phyloP scores from a whole-genome alignment of 2,329 filamentous ascomycete species.

The Cladorrhinum sp. region DNA sequence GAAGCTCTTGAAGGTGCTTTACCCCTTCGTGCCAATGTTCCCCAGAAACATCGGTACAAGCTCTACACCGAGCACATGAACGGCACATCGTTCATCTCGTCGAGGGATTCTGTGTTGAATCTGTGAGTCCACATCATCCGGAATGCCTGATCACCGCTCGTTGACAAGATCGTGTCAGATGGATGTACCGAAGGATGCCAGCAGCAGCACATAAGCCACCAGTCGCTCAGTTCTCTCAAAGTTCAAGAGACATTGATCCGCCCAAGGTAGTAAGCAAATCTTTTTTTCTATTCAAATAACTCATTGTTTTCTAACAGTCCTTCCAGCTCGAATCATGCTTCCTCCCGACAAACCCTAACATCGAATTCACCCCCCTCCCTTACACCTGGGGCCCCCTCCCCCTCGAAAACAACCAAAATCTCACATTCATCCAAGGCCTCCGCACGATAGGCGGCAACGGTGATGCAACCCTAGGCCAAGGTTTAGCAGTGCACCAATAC shows the following conservation, averaged over 20 bases:
- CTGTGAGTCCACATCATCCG: constrained; percentile 7
- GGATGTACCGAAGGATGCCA: constrained; percentile 21
- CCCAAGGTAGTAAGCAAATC: constrained; percentile 18
- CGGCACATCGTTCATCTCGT: constrained; percentile 21
- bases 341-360: constrained; percentile 22
- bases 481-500: constrained; percentile 49
- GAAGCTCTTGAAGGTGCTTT: constrained; percentile 19
- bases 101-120: constrained; percentile 13
- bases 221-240: not conserved
- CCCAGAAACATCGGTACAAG: constrained; percentile 14
- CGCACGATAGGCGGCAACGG: constrained; percentile 49
- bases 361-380: constrained; percentile 23
- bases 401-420: not conserved
- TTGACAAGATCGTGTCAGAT: constrained; percentile 9
- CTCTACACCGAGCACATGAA: constrained; percentile 22
- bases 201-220: constrained; percentile 13
- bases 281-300: not conserved
- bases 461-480: constrained; percentile 48
- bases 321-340: constrained; percentile 24
- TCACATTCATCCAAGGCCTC: constrained; percentile 43
- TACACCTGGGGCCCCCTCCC: constrained; percentile 24
- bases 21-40: constrained; percentile 18
- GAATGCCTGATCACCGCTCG: not conserved
- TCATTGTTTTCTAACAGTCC: not conserved
- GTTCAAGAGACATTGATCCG: not conserved